Evolutionary conservation across 2,329 filamentous ascomycete species (phyloP).

Genomic region (Chaetoscypha palmicola): DNA sequence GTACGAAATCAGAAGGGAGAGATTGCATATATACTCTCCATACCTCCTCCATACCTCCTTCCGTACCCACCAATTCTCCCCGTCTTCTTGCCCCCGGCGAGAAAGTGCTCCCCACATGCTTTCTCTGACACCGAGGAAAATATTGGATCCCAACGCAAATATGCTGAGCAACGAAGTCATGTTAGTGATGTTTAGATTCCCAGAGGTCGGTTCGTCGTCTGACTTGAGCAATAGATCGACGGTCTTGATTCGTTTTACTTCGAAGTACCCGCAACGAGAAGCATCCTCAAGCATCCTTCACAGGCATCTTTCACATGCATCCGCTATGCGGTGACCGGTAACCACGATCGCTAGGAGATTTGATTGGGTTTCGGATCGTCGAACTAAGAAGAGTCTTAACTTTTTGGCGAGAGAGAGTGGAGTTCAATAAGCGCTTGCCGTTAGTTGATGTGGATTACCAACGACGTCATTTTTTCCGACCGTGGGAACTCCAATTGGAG

Average conservation of each 20-base stretch:
- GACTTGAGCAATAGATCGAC: background rate
- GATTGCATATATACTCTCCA: background rate
- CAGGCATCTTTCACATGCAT: too few species aligned
- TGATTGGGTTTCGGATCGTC: background rate
- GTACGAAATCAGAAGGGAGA: background rate
- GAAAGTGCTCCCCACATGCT: background rate
- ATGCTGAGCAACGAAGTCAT: background rate
- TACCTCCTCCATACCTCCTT: too few species aligned
- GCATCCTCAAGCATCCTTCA: too few species aligned
- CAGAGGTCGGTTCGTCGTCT: background rate
- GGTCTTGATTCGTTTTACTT: background rate
- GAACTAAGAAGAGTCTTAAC: background rate
- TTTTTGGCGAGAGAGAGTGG: background rate
- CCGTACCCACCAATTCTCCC: background rate
- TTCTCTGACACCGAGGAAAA: background rate
- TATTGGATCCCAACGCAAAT: background rate
- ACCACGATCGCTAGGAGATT: background rate
- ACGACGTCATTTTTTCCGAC: constrained; percentile 3
- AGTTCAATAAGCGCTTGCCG: background rate
- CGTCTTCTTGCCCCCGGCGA: background rate
- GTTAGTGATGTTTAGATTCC: background rate
- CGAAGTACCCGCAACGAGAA: background rate
- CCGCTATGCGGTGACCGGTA: background rate
- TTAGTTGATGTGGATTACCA: constrained; percentile 1
- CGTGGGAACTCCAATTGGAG: background rate